Percentiles rank a stretch among this genome's conserved stretches.
Conservation (phyloP, 1,284 basidiomycete genomes). For the Puccinia triticina region DNA sequence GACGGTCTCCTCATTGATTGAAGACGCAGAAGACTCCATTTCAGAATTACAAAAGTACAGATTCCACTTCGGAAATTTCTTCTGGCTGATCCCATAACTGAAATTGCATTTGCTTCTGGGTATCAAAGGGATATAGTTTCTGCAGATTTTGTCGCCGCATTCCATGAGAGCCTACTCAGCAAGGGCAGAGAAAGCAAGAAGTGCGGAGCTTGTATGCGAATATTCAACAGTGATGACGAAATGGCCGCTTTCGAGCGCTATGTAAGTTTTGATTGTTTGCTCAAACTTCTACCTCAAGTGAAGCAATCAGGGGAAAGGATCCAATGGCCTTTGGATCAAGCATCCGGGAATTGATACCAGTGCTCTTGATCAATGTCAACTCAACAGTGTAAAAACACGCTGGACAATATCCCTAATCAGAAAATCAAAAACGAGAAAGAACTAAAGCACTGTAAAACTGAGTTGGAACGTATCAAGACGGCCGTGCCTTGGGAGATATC, state of each 20-base stretch:
- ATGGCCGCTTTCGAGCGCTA: slow-evolving; percentile 59
- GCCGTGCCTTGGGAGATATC: slow-evolving; percentile 65
- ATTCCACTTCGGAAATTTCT: not conserved
- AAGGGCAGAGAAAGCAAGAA: slow-evolving; percentile 69
- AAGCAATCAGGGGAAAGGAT: not conserved
- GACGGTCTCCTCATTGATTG: slow-evolving; percentile 62
- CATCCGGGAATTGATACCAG: slow-evolving; percentile 57
- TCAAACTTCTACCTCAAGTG: not conserved
- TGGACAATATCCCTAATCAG: slow-evolving; percentile 53
- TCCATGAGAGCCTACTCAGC: slow-evolving; percentile 70
- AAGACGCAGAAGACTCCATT: slow-evolving; percentile 62
- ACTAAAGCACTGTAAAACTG: slow-evolving; percentile 68
- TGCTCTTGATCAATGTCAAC: slow-evolving; percentile 56
- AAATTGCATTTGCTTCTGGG: slow-evolving; percentile 5
- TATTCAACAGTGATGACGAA: slow-evolving; percentile 69
- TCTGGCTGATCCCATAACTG: not conserved
- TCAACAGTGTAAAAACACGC: slow-evolving; percentile 17
- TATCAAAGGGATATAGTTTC: slow-evolving; percentile 57
- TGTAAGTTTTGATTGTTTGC: slow-evolving; percentile 52
- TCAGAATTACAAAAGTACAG: not conserved
- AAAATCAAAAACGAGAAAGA: slow-evolving; percentile 64
- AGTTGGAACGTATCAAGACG: slow-evolving; percentile 67
- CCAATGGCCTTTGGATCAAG: slow-evolving; percentile 31
- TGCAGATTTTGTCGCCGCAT: slow-evolving; percentile 60
- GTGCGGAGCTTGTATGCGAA: slow-evolving; percentile 77